Evolutionary conservation across 2,329 filamentous ascomycete species (phyloP), one percentile per base, ranked within the genome.

Genomic region (Fusarium siculi): DNA sequence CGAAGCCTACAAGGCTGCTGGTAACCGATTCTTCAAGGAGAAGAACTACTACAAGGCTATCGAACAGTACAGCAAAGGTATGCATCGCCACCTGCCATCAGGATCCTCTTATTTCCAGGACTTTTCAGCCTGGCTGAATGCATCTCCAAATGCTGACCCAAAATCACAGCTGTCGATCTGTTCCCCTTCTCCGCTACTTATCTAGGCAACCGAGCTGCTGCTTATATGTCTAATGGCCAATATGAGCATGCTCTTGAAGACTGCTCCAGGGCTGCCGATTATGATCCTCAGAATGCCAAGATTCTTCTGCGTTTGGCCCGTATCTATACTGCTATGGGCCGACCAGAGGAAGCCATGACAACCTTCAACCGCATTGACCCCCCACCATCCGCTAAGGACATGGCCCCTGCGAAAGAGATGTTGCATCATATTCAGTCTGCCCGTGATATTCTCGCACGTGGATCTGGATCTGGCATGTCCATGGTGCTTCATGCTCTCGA

Each of bases 21-120:
- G 96, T 66, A 99, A 99, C 85, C 96, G 96, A 79, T 96, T 94
- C 80, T 99, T 98, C 89, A 98, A 98, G 86, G 93, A 95, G 73
- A 94, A 93, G 81, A 93, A 98, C 79, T 99, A 96, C 82, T 85
- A 87, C 68, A 92, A 93, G 80, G 96, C 96, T 30, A 95, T 98
- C 81, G 89, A 93, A 76, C 94, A 98, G 82, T 99, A 98, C 82
- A 94, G 93, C 76, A 97, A 97, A 90, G 96, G 96, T 97, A 87
- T 80, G 81, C 68, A 40, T 56, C 39, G 34, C 47, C 59, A 34
- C 36, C 32, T 39, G 23, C 44, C 39, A n/a, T 9, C n/a, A 46
- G 50, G 56, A 46, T 61, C 37, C 44, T 56, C 30, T 49, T 56
- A 28, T 59, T 58, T 32, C 21, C 39, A 56, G 36, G 36, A 42